Conservation (phyloP, 495 filamentous ascomycete genomes). For the Venustampulla echinocandica region DNA sequence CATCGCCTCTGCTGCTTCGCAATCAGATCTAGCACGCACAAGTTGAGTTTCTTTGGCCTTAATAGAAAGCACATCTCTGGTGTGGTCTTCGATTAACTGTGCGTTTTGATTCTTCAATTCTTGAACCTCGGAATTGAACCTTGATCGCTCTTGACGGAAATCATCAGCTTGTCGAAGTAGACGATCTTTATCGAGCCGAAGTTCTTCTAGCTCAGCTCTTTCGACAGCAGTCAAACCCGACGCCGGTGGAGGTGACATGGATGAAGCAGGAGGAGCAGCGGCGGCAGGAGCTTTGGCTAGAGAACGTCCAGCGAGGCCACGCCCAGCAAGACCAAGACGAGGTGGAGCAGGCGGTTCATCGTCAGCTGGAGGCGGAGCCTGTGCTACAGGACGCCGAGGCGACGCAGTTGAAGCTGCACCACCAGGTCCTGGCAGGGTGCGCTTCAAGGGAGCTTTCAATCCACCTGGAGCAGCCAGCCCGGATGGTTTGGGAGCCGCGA, state of each 20-base stretch:
- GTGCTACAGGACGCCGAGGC: constrained; percentile 50
- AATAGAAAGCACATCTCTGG: constrained; percentile 85
- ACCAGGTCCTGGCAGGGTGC: constrained; percentile 46
- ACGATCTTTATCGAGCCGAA: constrained; percentile 73
- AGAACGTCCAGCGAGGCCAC: constrained; percentile 77
- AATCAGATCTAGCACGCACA: constrained; percentile 81
- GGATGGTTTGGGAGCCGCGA: too few species aligned
- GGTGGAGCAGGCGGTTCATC: constrained; percentile 53
- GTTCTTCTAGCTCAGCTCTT: constrained; percentile 79
- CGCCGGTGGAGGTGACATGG: constrained; percentile 30
- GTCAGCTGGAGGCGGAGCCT: constrained; percentile 35
- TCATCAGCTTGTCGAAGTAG: constrained; percentile 65
- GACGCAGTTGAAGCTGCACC: constrained; percentile 38
- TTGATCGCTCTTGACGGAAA: constrained; percentile 62
- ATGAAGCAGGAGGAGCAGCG: constrained; percentile 28
- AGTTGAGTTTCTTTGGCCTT: constrained; percentile 98
- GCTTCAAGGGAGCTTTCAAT: constrained; percentile 61
- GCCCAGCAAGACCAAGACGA: constrained; percentile 60
- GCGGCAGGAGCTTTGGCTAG: constrained; percentile 54
- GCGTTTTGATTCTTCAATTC: constrained; percentile 94
- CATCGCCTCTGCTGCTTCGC: constrained; percentile 75
- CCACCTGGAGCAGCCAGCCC: constrained; percentile 43
- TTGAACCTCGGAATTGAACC: constrained; percentile 66
- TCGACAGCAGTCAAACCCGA: constrained; percentile 64
- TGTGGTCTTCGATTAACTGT: constrained; percentile 94